phyloP scores from a whole-genome alignment of 345 rosid genomes.

The Citrus unshiu region DNA sequence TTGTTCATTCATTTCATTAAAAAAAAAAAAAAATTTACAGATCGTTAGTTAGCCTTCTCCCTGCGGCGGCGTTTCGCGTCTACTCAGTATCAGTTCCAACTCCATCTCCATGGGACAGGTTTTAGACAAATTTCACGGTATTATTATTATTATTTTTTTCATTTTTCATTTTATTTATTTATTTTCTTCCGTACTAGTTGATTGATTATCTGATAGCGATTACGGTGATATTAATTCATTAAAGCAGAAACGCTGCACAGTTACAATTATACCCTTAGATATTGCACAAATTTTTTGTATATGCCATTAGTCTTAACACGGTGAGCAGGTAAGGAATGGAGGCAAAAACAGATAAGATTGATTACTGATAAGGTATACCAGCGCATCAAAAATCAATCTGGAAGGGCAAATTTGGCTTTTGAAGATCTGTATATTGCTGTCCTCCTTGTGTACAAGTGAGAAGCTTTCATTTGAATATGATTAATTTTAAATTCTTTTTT shows the following conservation, averaged over 20 bases:
- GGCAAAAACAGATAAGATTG: conserved; percentile 54
- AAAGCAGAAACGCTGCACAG: not conserved
- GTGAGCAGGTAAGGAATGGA: conserved; percentile 79
- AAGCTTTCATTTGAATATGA: not conserved
- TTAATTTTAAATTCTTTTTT: not conserved
- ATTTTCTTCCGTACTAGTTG: not conserved
- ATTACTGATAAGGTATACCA: conserved; percentile 66
- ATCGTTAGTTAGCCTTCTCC: not conserved
- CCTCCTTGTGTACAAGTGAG: conserved; percentile 82
- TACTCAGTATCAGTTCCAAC: not conserved
- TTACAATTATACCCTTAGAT: not conserved
- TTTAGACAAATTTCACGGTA: conserved; percentile 66
- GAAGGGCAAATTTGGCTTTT: conserved; percentile 53
- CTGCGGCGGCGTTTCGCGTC: not conserved
- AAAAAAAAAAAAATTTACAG: not conserved
- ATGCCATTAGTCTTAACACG: not conserved
- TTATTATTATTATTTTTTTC: too few relatives aligned
- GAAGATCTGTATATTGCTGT: conserved; percentile 89
- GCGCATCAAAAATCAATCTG: conserved; percentile 47
- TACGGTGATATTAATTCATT: not conserved
- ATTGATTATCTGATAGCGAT: not conserved
- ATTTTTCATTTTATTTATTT: not conserved
- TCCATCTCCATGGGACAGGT: conserved; percentile 67
- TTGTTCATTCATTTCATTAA: not conserved
- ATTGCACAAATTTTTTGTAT: not conserved